These are phyloP conservation scores for Fraxinus floribunda DNA, from an alignment of 305 asterid species.

Conservation along the genomic window DNA sequence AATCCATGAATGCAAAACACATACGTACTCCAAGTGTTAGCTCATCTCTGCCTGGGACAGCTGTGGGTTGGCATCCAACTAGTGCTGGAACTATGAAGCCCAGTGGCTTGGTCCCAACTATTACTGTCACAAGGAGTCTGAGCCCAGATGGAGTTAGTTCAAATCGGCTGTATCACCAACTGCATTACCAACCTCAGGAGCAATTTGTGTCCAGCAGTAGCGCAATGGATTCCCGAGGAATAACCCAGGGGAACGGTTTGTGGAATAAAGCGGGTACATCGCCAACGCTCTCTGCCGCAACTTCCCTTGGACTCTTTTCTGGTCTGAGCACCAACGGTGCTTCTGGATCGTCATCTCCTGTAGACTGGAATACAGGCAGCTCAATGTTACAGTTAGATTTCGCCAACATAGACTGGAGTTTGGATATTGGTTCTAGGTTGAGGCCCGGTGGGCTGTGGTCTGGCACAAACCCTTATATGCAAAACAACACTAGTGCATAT, in stretches of 20 bases:
- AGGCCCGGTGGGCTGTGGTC: conserved; percentile 44
- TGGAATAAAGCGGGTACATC: conserved; percentile 49
- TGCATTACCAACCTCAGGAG: conserved; percentile 49
- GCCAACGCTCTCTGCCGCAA: conserved; percentile 54
- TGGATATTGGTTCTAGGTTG: conserved; percentile 44
- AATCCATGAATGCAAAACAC: conserved; percentile 41
- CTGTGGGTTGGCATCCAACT: conserved; percentile 46
- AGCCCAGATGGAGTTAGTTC: conserved; percentile 33
- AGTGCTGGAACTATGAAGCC: conserved; percentile 39
- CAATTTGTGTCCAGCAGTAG: conserved; percentile 46
- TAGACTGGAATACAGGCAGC: conserved; percentile 65
- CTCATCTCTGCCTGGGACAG: conserved; percentile 57
- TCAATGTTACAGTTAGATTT: conserved; percentile 61
- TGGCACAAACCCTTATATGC: conserved; percentile 32
- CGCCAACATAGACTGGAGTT: conserved; percentile 76
- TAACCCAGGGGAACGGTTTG: conserved; percentile 34
- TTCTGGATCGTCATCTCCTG: conserved; percentile 43
- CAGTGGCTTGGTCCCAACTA: conserved; percentile 45
- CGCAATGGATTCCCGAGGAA: conserved; percentile 39
- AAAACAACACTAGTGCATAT: conserved; percentile 29
- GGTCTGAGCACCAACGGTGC: conserved; percentile 45
- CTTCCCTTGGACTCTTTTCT: conserved; percentile 76
- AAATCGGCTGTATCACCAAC: conserved; percentile 44
- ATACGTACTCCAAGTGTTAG: conserved; percentile 40
- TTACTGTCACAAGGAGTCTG: conserved; percentile 43